phyloP scores from a whole-genome alignment of 140 eudicot species.

The Stevia rebaudiana region DNA sequence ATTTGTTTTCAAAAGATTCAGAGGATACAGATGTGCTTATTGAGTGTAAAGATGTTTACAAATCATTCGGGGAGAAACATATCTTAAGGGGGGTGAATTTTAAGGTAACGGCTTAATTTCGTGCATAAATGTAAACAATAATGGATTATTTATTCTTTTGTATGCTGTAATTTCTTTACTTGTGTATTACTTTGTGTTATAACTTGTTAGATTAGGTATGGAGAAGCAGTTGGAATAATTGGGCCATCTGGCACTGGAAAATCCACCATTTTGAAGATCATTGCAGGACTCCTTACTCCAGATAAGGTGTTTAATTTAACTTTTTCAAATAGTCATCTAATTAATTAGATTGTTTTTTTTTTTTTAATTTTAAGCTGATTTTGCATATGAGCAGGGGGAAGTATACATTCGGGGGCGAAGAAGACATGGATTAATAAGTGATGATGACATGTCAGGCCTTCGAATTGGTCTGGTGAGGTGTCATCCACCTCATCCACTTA shows the following conservation, averaged over 20 bases:
- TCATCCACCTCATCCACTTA: neutral
- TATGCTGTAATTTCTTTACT: neutral
- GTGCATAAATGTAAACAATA: neutral
- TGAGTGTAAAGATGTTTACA: slow-evolving; percentile 87
- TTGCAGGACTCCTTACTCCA: slow-evolving; percentile 97
- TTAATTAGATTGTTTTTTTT: neutral
- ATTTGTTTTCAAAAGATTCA: slow-evolving; percentile 32
- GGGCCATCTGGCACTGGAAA: slow-evolving; percentile 99
- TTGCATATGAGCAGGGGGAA: slow-evolving; percentile 62
- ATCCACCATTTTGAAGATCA: slow-evolving; percentile 87
- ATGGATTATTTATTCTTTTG: neutral
- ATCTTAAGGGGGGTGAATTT: slow-evolving; percentile 89
- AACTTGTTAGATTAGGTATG: slow-evolving; percentile 66
- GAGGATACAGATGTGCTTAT: slow-evolving; percentile 79
- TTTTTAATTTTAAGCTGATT: slow-evolving; percentile 5
- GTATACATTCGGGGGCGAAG: slow-evolving; percentile 70
- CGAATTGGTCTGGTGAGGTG: slow-evolving; percentile 84
- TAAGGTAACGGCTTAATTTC: slow-evolving; percentile 42
- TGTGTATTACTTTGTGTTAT: neutral
- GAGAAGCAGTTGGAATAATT: slow-evolving; percentile 96
- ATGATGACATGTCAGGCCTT: slow-evolving; percentile 89
- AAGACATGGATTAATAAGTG: slow-evolving; percentile 84
- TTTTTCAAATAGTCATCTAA: slow-evolving; percentile 10
- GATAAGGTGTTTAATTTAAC: slow-evolving; percentile 55
- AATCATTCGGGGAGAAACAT: slow-evolving; percentile 93